Base-by-base conservation (phyloP, 805 yeast species). In the Myxozyma geophila region DNA sequence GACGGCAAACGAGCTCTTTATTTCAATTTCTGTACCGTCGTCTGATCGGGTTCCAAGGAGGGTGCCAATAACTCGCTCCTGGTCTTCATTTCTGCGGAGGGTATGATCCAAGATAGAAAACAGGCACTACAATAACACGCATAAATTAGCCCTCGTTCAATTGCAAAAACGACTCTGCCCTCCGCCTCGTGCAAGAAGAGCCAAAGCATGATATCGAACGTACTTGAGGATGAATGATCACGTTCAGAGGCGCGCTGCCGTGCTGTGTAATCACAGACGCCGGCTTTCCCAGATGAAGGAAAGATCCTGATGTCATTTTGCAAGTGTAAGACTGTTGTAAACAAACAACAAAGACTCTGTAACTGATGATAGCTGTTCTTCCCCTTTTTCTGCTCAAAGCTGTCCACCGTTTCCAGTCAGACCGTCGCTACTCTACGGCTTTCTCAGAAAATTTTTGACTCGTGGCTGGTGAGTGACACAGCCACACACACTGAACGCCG, bases 21-120 rank as follows among this genome's bases (percentile, higher is more conserved):
- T 79, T 71, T 87, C 93, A 51, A 89, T 81, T 71, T 83, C 88
- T 17, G 84, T 78, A 13, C 96, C 96, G 74, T 90, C 96, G 66
- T 90, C 96, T 33, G 92, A 87, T 75, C 96, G 83, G 54, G 82
- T 77, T 40, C 97, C 97, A 53, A 91, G 79, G 64, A 91, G 81
- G 13, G 96, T 89, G 66, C 97, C 97, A 70, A 91, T 86, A 65
- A 88, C 84, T 75, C 95, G 83, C 56, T 73, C 71, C 66, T 79
- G 81, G 28, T 49, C 65, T 68, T 82, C 83, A 74, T 79, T 80
- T 75, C 78, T 85, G 77, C 89, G 82, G 62, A 84, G 78, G 33
- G 87, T 79, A 67, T 89, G 86, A 74, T 90, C 95, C 66, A 91
- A 81, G 63, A 91, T 82, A 75, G 87, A 89, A 77, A 91, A 83